A percentile compares a stretch with the other conserved stretches of the same genome.
These are phyloP conservation scores for Metschnikowia vanudenii DNA, from an alignment of 805 yeast species.

Conservation along the genomic window DNA sequence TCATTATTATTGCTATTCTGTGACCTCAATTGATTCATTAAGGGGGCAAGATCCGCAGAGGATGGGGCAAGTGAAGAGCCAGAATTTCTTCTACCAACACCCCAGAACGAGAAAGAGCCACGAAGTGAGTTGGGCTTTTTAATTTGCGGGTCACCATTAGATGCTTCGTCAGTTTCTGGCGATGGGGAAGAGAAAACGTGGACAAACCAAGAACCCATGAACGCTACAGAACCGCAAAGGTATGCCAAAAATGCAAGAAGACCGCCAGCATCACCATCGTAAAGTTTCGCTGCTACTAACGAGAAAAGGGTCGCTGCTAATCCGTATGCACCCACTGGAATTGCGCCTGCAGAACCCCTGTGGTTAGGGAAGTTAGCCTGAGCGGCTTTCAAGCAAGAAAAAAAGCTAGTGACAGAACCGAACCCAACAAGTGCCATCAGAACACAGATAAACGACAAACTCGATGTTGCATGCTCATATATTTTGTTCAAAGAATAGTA, in stretches of 20 bases:
- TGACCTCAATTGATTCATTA: conserved; percentile 6
- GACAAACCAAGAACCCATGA: conserved; percentile 47
- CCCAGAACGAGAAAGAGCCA: conserved; percentile 43
- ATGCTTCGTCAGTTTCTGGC: conserved; percentile 1
- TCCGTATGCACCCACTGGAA: conserved; percentile 69
- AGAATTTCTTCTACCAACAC: conserved; percentile 33
- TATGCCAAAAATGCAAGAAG: conserved; percentile 55
- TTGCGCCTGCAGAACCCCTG: conserved; percentile 67
- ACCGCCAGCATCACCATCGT: conserved; percentile 51
- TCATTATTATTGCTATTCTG: not conserved
- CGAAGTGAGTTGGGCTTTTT: conserved; percentile 16
- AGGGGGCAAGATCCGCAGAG: conserved; percentile 12
- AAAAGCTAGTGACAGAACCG: conserved; percentile 63
- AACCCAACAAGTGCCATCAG: conserved; percentile 58
- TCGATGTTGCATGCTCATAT: conserved; percentile 41
- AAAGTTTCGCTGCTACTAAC: conserved; percentile 51
- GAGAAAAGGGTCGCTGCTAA: conserved; percentile 68
- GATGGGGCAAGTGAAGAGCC: conserved; percentile 12
- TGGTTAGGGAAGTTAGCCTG: conserved; percentile 68
- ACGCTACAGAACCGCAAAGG: conserved; percentile 48
- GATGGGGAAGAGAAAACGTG: conserved; percentile 27
- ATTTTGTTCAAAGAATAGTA: conserved; percentile 50
- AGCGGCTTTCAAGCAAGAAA: conserved; percentile 55
- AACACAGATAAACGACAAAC: conserved; percentile 42
- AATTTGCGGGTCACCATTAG: not conserved